Conservation (phyloP, 2,329 filamentous ascomycete species). For the Penicillium capsulatum region DNA sequence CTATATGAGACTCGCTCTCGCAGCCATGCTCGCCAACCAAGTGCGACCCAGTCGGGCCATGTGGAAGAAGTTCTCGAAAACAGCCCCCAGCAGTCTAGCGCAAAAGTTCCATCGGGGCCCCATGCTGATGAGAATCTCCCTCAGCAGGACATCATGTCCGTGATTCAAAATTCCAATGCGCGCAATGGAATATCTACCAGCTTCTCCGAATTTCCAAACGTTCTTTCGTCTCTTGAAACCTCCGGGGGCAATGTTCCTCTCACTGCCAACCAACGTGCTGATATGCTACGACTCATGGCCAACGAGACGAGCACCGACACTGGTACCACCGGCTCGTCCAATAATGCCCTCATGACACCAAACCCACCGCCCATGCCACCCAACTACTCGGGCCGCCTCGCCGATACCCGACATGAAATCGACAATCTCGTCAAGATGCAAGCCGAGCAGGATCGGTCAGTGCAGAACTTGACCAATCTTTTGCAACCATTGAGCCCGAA, state of each 20-base stretch:
- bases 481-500: slow-evolving; percentile 77
- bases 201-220: slow-evolving; percentile 43
- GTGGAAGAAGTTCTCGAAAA: slow-evolving; percentile 46
- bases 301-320: slow-evolving; percentile 44
- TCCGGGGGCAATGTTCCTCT: slow-evolving; percentile 43
- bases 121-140: slow-evolving; percentile 24
- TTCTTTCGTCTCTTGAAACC: slow-evolving; percentile 44
- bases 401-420: slow-evolving; percentile 68
- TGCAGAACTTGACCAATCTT: slow-evolving; percentile 68
- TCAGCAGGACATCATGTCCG: slow-evolving; percentile 47
- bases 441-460: slow-evolving; percentile 69
- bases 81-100: slow-evolving; percentile 29
- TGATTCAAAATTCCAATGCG: slow-evolving; percentile 47
- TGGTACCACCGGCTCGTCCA: slow-evolving; percentile 36
- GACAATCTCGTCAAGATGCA: slow-evolving; percentile 75
- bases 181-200: slow-evolving; percentile 38
- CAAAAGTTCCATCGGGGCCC: slow-evolving; percentile 18
- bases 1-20: slow-evolving; percentile 32
- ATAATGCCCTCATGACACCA: slow-evolving; percentile 57
- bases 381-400: slow-evolving; percentile 49
- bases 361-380: slow-evolving; percentile 53
- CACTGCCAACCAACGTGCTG: slow-evolving; percentile 45
- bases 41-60: slow-evolving; percentile 31
- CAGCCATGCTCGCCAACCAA: slow-evolving; percentile 30
- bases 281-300: slow-evolving; percentile 47